These are phyloP conservation scores for Vanrija sp. DNA, from an alignment of 1,284 basidiomycete species.

Conservation along the genomic window DNA sequence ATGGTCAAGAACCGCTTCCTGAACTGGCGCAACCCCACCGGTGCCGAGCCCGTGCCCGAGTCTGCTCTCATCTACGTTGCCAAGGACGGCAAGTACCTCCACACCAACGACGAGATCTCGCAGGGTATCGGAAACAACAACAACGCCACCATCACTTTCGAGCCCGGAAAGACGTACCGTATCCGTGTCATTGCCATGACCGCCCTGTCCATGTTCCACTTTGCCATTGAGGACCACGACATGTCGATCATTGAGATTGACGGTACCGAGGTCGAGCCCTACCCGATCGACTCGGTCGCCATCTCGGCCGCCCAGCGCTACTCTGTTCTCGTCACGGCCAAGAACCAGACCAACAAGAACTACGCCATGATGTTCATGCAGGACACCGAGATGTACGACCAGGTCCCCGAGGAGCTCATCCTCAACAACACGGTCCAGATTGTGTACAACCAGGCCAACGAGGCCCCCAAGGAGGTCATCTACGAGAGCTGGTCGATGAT, in stretches of 20 bases:
- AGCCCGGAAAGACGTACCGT: slow-evolving; percentile 67
- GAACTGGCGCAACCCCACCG: slow-evolving; percentile 67
- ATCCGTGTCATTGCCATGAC: slow-evolving; percentile 74
- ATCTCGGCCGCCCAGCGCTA: slow-evolving; percentile 89
- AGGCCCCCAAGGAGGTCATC: slow-evolving; percentile 7
- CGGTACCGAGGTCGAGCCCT: slow-evolving; percentile 74
- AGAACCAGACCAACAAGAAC: slow-evolving; percentile 76
- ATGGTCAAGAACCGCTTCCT: slow-evolving; percentile 67
- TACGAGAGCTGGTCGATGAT: slow-evolving; percentile 26
- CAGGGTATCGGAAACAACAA: slow-evolving; percentile 60
- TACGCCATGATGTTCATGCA: slow-evolving; percentile 88
- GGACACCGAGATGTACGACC: slow-evolving; percentile 71
- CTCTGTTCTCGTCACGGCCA: slow-evolving; percentile 82
- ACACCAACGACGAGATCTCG: slow-evolving; percentile 37
- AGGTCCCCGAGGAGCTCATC: slow-evolving; percentile 63
- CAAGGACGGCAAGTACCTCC: slow-evolving; percentile 62
- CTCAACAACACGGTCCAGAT: slow-evolving; percentile 73
- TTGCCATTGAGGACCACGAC: slow-evolving; percentile 87
- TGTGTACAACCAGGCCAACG: slow-evolving; percentile 57
- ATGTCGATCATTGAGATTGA: slow-evolving; percentile 88
- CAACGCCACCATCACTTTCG: slow-evolving; percentile 77
- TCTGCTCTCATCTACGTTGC: slow-evolving; percentile 79
- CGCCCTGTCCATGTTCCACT: slow-evolving; percentile 60
- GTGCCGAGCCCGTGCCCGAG: slow-evolving; percentile 84
- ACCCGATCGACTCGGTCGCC: slow-evolving; percentile 63